Base-by-base conservation (phyloP, 768 basidiomycete species). In the Naematelia aurantialba region DNA sequence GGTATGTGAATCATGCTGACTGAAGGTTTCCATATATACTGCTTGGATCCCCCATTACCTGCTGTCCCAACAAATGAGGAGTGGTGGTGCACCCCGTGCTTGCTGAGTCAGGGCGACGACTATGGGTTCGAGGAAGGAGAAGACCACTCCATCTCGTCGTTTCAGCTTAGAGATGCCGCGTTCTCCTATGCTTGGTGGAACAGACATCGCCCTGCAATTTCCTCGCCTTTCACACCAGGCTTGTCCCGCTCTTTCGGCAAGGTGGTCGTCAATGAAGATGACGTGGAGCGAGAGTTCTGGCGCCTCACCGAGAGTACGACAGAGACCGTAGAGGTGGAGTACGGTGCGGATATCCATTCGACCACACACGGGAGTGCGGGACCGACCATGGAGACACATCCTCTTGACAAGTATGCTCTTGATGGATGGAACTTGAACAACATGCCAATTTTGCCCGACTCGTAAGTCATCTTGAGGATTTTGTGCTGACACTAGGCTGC, bases 351-450 rank as follows among this genome's bases (percentile, higher is more conserved):
- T 76, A 88, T 99, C 30, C 93, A 97, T 78, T 94, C 92, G 8
- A 93, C 92, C 0, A 94, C 89, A 5, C 91, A 97, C 68, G 94
- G 94, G 78, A 97, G 96, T 73, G 93, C 88, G 2, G 93, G 94
- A 85, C 94, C 96, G 1, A 91, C 92, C 1, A 80, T 92, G 72
- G 96, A 98, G 78, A 90, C 89, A 0, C 89, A 94, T 76, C 94
- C 96, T 0, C 79, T 90, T 24, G 82, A 97, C 63, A 80, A 85
- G 1, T 93, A 91, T 73, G 84, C 94, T 13, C 86, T 85, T 68
- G 91, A 98, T 76, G 85, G 89, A 0, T 99, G 96, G 96, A 99
- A 99, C 75, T 79, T 99, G 67, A 97, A 97, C 79, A 98, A 97
- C 70, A 89, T 96, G 44, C 91, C 96, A 3, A 96, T 98, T 62